Conservation (phyloP, 768 basidiomycete genomes). For the Lentinula lateritia region DNA sequence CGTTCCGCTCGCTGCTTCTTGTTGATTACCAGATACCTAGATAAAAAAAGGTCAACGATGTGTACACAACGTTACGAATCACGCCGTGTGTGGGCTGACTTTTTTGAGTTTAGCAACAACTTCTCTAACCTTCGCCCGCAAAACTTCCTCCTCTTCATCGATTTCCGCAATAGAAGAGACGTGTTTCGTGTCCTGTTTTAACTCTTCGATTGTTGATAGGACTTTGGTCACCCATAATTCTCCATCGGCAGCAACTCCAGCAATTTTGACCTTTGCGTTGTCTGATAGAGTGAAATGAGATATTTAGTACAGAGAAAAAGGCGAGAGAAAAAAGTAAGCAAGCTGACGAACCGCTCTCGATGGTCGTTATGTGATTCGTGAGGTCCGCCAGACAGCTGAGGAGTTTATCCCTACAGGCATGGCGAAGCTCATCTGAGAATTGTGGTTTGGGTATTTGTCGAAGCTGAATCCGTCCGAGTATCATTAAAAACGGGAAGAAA, state of each 20-base stretch:
- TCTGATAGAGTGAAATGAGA: not conserved
- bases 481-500: not conserved
- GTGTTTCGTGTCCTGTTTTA: slow-evolving; percentile 71
- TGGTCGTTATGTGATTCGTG: slow-evolving; percentile 48
- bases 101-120: slow-evolving; percentile 35
- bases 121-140: slow-evolving; percentile 41
- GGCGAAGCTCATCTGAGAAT: slow-evolving; percentile 68
- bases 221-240: slow-evolving; percentile 75
- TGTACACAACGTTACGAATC: too few species aligned
- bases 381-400: slow-evolving; percentile 73
- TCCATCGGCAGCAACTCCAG: slow-evolving; percentile 64
- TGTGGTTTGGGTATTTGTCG: slow-evolving; percentile 57
- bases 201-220: slow-evolving; percentile 43
- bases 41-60: too few species aligned
- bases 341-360: slow-evolving; percentile 26
- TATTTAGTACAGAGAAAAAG: not conserved
- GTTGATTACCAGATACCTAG: slow-evolving; percentile 32
- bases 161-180: slow-evolving; percentile 43
- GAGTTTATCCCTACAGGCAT: slow-evolving; percentile 62
- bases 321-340: not conserved
- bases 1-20: slow-evolving; percentile 60
- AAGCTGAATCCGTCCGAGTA: slow-evolving; percentile 37
- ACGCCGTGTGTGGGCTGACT: slow-evolving; percentile 22
- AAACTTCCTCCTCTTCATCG: slow-evolving; percentile 49
- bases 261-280: slow-evolving; percentile 50